Conservation (phyloP, 2,329 filamentous ascomycete species). For the Epichloe hybrida region DNA sequence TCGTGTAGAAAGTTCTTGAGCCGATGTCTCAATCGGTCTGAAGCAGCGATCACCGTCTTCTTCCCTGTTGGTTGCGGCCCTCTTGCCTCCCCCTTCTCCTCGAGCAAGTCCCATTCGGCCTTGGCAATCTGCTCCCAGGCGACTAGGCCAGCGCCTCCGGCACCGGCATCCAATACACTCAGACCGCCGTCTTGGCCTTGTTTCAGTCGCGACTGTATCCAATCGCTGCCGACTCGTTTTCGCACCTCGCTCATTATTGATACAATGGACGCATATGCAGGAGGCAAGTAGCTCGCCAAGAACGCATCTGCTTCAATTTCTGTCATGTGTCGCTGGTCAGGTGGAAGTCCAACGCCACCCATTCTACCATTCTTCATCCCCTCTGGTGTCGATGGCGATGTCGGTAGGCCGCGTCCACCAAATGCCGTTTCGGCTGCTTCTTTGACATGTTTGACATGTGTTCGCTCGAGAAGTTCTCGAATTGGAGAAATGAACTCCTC, state of each 20-base stretch:
- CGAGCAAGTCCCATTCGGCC: slow-evolving; percentile 68
- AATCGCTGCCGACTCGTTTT: slow-evolving; percentile 55
- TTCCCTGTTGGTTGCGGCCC: slow-evolving; percentile 47
- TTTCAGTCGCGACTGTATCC: slow-evolving; percentile 51
- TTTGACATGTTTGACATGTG: slow-evolving; percentile 60
- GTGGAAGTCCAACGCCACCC: slow-evolving; percentile 49
- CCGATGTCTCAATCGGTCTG: slow-evolving; percentile 60
- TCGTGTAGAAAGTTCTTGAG: slow-evolving; percentile 68
- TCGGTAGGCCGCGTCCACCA: slow-evolving; percentile 62
- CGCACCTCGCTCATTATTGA: slow-evolving; percentile 60
- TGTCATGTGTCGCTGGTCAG: slow-evolving; percentile 52
- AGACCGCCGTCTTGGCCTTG: slow-evolving; percentile 43
- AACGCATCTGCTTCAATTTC: slow-evolving; percentile 66
- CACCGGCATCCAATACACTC: slow-evolving; percentile 60
- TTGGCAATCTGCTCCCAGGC: slow-evolving; percentile 68
- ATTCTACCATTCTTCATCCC: slow-evolving; percentile 44
- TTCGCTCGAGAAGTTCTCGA: slow-evolving; percentile 49
- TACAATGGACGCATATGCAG: slow-evolving; percentile 54
- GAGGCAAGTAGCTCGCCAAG: slow-evolving; percentile 55
- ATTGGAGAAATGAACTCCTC: slow-evolving; percentile 58
- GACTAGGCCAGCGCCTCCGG: slow-evolving; percentile 56
- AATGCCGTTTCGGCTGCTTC: slow-evolving; percentile 60
- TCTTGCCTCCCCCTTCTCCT: slow-evolving; percentile 29
- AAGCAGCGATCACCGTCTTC: slow-evolving; percentile 68
- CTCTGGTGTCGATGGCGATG: slow-evolving; percentile 58